Percentiles rank a stretch among this genome's conserved stretches.
Evolutionary conservation across 768 basidiomycete species (phyloP).

Genomic region (Podaxis sp.): DNA sequence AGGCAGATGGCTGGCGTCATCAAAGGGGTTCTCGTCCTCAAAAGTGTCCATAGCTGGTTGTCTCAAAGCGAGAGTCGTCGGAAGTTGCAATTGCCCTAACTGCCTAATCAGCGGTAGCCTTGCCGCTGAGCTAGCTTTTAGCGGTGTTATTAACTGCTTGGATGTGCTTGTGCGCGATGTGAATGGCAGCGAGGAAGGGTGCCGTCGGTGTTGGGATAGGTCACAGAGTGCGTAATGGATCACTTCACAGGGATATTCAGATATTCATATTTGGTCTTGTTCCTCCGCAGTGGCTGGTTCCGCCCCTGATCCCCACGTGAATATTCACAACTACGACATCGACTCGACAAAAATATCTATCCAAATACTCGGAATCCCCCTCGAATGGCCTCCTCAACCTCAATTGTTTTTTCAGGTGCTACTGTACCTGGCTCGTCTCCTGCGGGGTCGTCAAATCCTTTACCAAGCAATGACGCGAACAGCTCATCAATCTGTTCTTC

Average conservation of each 20-base stretch:
- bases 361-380: conserved; percentile 63
- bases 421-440: conserved; percentile 28
- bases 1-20: conserved; percentile 42
- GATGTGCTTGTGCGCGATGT: background rate
- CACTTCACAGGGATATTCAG: background rate
- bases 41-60: conserved; percentile 42
- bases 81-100: conserved; percentile 4
- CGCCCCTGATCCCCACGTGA: conserved; percentile 12
- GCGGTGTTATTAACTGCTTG: background rate
- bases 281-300: conserved; percentile 31
- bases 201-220: background rate
- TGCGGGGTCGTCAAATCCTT: conserved; percentile 51
- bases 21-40: conserved; percentile 72
- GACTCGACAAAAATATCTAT: conserved; percentile 27
- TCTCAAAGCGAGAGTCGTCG: conserved; percentile 11
- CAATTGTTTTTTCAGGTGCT: conserved; percentile 25
- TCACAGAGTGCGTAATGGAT: conserved; percentile 7
- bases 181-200: background rate
- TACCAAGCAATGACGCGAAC: conserved; percentile 85
- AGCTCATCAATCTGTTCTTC: conserved; percentile 96
- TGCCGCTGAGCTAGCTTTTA: background rate
- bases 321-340: conserved; percentile 5
- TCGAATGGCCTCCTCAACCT: conserved; percentile 33
- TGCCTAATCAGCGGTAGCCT: background rate
- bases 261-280: conserved; percentile 40